Conservation (phyloP, 305 asterid genomes). For the Rubia peregrina region DNA sequence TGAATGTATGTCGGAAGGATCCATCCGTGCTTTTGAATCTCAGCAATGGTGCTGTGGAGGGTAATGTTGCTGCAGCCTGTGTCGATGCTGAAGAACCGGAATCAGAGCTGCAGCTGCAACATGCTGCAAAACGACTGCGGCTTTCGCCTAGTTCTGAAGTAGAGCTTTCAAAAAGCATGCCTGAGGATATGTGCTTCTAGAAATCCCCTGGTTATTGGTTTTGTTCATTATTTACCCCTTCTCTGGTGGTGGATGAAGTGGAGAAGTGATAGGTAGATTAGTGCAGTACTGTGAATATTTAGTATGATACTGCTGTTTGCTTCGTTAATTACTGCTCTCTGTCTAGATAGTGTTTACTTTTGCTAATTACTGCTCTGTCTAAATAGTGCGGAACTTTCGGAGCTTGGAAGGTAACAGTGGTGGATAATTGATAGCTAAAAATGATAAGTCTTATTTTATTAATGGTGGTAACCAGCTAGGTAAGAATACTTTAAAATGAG, state of each 20-base stretch:
- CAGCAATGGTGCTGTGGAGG: constrained; percentile 12
- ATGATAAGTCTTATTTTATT: background rate
- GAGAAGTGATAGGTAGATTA: background rate
- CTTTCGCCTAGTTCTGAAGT: constrained; percentile 25
- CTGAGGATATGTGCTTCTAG: constrained; percentile 27
- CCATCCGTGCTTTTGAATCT: constrained; percentile 10
- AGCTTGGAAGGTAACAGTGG: background rate
- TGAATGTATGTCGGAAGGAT: constrained; percentile 15
- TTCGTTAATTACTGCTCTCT: background rate
- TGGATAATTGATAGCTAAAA: background rate
- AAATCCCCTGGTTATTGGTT: background rate
- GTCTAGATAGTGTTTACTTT: background rate
- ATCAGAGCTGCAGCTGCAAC: constrained; percentile 31
- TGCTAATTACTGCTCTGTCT: background rate
- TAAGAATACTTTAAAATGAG: background rate
- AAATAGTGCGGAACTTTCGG: background rate
- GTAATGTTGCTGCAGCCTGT: background rate
- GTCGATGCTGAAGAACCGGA: constrained; percentile 18
- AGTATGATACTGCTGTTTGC: background rate
- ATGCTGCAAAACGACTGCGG: constrained; percentile 48
- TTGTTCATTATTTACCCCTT: background rate
- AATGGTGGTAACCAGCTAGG: background rate
- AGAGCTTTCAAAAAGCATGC: constrained; percentile 17
- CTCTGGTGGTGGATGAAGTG: too few species aligned
- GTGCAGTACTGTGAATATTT: constrained; percentile 11